Evolutionary conservation across 305 asterid species (phyloP).

Genomic region (Fraxinus sp.): DNA sequence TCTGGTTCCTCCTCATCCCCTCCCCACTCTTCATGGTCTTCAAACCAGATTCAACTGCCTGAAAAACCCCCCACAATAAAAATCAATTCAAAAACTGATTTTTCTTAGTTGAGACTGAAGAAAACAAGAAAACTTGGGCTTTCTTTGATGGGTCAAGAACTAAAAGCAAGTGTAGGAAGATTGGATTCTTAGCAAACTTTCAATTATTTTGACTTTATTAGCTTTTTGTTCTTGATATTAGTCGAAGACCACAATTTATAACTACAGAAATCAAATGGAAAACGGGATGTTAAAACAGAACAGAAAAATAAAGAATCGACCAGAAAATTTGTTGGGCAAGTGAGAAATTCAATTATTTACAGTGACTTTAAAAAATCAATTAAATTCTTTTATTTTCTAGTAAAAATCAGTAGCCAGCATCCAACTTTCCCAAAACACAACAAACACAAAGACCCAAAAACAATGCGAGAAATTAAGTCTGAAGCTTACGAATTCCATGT

Average conservation of each 20-base stretch:
- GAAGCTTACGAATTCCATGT: not conserved
- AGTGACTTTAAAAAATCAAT: not conserved
- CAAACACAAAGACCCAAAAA: not conserved
- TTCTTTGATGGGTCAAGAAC: not conserved
- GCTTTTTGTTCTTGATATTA: not conserved
- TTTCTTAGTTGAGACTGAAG: not conserved
- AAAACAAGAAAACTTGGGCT: not conserved
- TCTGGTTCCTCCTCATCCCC: slow-evolving; percentile 55
- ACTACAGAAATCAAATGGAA: not conserved
- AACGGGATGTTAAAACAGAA: not conserved
- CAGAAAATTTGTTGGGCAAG: not conserved
- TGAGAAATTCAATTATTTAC: not conserved
- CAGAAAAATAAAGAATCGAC: not conserved
- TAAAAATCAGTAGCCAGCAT: not conserved
- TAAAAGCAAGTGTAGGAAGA: not conserved
- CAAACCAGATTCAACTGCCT: slow-evolving; percentile 52
- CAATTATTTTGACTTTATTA: not conserved
- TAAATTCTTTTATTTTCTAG: not conserved
- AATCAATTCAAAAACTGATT: not conserved
- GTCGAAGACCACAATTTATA: not conserved
- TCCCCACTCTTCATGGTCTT: slow-evolving; percentile 40
- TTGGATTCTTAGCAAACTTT: not conserved
- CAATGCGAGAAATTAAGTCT: not conserved
- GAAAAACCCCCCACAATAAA: not conserved
- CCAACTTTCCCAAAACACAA: not conserved